Evolutionary conservation across 1,284 basidiomycete genomes (phyloP), one percentile per base, ranked within the genome.

Genomic region (Mrakiaceae sp.): DNA sequence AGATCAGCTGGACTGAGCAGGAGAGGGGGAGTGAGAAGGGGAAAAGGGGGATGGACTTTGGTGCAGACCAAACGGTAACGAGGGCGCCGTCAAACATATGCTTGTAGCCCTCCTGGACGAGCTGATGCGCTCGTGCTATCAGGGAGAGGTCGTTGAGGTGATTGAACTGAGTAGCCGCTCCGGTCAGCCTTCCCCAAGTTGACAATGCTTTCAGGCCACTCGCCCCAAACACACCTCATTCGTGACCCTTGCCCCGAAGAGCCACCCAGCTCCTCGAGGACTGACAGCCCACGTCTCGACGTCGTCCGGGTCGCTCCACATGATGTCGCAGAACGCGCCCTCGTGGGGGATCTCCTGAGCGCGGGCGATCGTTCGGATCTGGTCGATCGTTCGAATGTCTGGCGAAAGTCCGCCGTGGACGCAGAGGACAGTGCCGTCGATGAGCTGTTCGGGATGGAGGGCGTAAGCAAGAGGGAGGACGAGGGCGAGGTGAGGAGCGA

Each of bases 301-400:
- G 49, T 97, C 92, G 73, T 97, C 94, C 0, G 94, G 93, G 75
- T 97, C 93, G 40, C 90, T 93, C 93, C 93, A 97, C 90, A 96
- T 95, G 14, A 97, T 81, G 75, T 96, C 90, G 70, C 94, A 97
- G 74, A 97, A 97, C 2, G 93, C 90, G n/a, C 93, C 93, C 74
- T 96, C 93, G 73, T 97, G 93, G 0, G 94, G 93, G 57, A 96
- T 92, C 76, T 98, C 93, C 72, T 96, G 93, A 0, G 91, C 90
- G 68, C 93, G 80, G 27, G 90, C 90, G 64, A 97, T 80, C 14
- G 93, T 89, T 40, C 93, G 83, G 67, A 96, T 90, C 75, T 96
- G 91, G 74, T 96, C 93, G 4, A 95, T 79, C 2, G 90, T 94
- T 58, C 90, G 82, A 67, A 97, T 91, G 72, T 95, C 93, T 0